Evolutionary conservation across 371 early-diverging fungal species (phyloP), one percentile per base, ranked within the genome.

Genomic region (Lichtheimia ramosa): DNA sequence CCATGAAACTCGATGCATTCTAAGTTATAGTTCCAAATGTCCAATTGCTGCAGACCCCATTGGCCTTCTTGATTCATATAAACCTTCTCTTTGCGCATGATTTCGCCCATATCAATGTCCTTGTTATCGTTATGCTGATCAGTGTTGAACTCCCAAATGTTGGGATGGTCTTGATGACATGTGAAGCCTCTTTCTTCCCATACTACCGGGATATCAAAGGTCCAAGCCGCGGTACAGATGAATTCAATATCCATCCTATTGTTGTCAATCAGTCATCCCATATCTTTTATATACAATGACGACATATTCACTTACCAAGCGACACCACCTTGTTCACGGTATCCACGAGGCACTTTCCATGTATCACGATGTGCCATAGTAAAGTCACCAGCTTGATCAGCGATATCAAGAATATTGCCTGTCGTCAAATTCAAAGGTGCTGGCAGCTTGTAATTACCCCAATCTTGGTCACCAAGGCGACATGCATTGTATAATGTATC

Each of bases 351-450:
- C 1, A 60, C 51, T 20, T 67, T 72, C 78, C 78, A 78, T 10
- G 78, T 78, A 57, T 74, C 75, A 50, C 75, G 61, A 46, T 78
- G 78, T 6, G 78, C 78, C 63, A 78, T 57, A 10, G 78, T 78
- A 41, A 78, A 78, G 55, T 78, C 78, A 18, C 78, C 75, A 8
- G 78, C 75, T 58, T 78, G 78, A 48, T 78, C 78, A 2, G 62
- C 71, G 15, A 69, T 56, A 15, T 59, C 40, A 43, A 73, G 61
- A 15, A 73, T 68, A 23, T 72, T 70, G 3, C 69, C 60, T n/a
- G 66, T 57, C 2, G 58, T 74, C 39, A 77, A 59, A 0, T 46
- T 41, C 21, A 64, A 21, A 14, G 67, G 59, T 14, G 43, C 58
- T 10, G 73, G 71, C 2, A 75, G 20, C 21, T 56, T 40, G 50